Evolutionary conservation across 1,139 yeast species (phyloP).

Genomic region (Komagataea norvegica): DNA sequence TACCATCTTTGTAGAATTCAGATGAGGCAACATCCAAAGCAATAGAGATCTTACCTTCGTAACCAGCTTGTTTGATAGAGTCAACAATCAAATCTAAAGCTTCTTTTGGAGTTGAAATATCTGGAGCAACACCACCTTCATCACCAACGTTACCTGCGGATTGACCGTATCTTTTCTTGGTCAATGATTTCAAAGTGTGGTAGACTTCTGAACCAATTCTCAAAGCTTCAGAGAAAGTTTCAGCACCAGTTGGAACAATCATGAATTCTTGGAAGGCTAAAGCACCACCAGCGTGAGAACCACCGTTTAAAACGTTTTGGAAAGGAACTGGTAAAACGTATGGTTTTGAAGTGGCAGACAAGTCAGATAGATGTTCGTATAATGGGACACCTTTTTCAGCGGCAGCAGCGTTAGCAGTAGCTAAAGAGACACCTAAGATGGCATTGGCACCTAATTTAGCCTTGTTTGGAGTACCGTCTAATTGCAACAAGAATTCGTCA

Average conservation of each 20-base stretch:
- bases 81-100: conserved; percentile 87
- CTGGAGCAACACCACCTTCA: conserved; percentile 99
- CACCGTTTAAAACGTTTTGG: conserved; percentile 98
- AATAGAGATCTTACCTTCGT: conserved; percentile 83
- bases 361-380: conserved; percentile 76
- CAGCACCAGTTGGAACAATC: conserved; percentile 92
- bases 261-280: conserved; percentile 97
- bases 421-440: conserved; percentile 89
- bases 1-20: conserved; percentile 93
- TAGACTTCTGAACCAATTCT: conserved; percentile 95
- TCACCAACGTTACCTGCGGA: conserved; percentile 99
- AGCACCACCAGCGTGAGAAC: conserved; percentile 99
- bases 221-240: conserved; percentile 84
- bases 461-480: conserved; percentile 94
- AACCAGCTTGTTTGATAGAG: conserved; percentile 88
- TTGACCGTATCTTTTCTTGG: conserved; percentile 91
- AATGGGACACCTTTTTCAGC: conserved; percentile 84
- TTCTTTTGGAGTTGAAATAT: conserved; percentile 86
- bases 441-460: conserved; percentile 95
- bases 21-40: conserved; percentile 96
- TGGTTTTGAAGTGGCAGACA: conserved; percentile 63
- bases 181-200: conserved; percentile 85
- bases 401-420: conserved; percentile 93
- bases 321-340: conserved; percentile 91
- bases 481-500: conserved; percentile 69